Evolutionary conservation across 768 basidiomycete genomes (phyloP).

Genomic region (Tylopilus plumbeoviolaceoides): DNA sequence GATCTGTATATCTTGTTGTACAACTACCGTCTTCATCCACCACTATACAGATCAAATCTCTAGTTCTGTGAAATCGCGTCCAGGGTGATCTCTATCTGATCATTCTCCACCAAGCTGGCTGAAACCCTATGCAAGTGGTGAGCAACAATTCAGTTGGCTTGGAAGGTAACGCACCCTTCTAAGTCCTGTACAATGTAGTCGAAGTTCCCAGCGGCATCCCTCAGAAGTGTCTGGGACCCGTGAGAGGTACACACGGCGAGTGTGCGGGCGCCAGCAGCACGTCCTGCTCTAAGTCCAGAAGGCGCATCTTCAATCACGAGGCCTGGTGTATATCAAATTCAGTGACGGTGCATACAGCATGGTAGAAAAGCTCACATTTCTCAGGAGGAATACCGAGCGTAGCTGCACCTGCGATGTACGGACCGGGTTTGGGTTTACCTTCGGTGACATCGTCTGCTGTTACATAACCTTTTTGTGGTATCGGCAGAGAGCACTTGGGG

Average conservation of each 20-base stretch:
- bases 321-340: slow-evolving; percentile 38
- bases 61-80: slow-evolving; percentile 12
- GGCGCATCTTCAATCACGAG: slow-evolving; percentile 90
- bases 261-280: slow-evolving; percentile 68
- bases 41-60: background rate
- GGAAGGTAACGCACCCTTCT: slow-evolving; percentile 45
- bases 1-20: background rate
- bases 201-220: slow-evolving; percentile 37
- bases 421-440: slow-evolving; percentile 88
- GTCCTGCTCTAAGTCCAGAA: slow-evolving; percentile 72
- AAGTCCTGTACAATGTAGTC: slow-evolving; percentile 71
- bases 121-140: slow-evolving; percentile 15
- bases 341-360: background rate
- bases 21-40: background rate
- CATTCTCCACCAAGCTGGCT: slow-evolving; percentile 10
- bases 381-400: slow-evolving; percentile 48
- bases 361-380: slow-evolving; percentile 43
- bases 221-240: slow-evolving; percentile 45
- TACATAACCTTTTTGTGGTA: slow-evolving; percentile 58
- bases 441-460: slow-evolving; percentile 61
- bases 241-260: slow-evolving; percentile 87
- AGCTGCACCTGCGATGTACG: slow-evolving; percentile 75
- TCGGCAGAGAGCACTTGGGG: slow-evolving; percentile 53
- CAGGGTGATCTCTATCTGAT: slow-evolving; percentile 22
- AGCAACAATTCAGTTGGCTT: background rate